These are phyloP conservation scores for Rauvolfia tetraphylla DNA, from an alignment of 257 asterid species.

Conservation along the genomic window DNA sequence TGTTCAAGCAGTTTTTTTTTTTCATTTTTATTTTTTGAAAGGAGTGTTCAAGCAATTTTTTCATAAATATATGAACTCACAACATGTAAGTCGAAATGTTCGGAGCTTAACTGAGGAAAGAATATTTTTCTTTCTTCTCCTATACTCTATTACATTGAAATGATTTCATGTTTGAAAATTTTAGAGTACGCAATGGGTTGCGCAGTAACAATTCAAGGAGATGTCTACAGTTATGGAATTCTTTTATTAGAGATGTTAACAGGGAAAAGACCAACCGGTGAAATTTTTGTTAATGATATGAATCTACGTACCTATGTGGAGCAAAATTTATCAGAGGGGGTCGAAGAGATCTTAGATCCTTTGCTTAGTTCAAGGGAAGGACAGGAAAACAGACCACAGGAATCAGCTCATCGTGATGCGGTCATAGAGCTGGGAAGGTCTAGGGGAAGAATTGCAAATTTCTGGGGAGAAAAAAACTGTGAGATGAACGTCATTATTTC, in stretches of 20 bases:
- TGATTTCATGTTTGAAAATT: no score
- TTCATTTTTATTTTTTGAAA: no score
- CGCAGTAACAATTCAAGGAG: constrained; percentile 1
- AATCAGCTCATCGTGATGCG: no score
- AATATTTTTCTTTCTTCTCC: neutral
- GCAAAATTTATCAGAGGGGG: constrained; percentile 6
- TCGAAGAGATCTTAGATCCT: constrained; percentile 21
- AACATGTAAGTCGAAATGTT: no score
- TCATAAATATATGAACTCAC: no score
- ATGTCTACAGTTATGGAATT: constrained; percentile 31
- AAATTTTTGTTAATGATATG: neutral
- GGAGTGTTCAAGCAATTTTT: no score
- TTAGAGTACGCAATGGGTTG: constrained; percentile 22
- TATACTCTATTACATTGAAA: no score
- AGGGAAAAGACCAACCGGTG: constrained; percentile 17
- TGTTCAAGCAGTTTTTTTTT: no score
- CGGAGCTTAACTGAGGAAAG: no score
- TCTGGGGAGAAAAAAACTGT: neutral
- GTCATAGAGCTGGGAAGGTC: no score
- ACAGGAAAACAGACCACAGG: no score
- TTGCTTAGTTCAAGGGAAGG: neutral
- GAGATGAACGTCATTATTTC: neutral
- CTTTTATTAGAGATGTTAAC: constrained; percentile 31
- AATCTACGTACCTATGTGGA: constrained; percentile 19
- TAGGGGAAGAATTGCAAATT: neutral